Conservation (phyloP, 2,329 filamentous ascomycete species). For the Epichloe hybrida region DNA sequence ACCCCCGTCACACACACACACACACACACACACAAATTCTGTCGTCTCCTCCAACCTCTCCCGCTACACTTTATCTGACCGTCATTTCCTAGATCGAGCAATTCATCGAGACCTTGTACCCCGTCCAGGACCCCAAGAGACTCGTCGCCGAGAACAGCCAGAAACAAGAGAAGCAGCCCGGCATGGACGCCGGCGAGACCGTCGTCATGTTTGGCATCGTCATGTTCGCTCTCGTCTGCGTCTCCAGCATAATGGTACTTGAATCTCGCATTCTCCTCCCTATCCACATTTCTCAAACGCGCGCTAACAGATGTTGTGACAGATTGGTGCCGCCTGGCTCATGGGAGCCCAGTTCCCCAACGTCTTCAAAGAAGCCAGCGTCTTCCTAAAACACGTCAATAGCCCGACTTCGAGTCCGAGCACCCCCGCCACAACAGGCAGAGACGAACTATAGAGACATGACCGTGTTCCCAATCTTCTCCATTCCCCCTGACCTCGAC, state of each 20-base stretch:
- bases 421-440: conserved; percentile 14
- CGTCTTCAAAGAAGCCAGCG: conserved; percentile 15
- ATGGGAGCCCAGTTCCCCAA: conserved; percentile 71
- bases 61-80: neutral
- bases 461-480: neutral
- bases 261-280: neutral
- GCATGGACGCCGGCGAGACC: conserved; percentile 43
- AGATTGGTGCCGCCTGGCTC: conserved; percentile 68
- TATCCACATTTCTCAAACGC: neutral
- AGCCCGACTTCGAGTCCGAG: conserved; percentile 6
- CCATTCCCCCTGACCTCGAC: neutral
- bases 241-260: conserved; percentile 71
- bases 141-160: conserved; percentile 28
- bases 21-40: too few species aligned
- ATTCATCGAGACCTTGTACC: conserved; percentile 91
- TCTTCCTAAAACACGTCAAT: conserved; percentile 9
- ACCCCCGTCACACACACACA: too few species aligned
- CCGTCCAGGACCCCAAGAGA: conserved; percentile 59
- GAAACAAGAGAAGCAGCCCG: conserved; percentile 26
- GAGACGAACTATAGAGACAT: conserved; percentile 21
- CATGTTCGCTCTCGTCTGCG: conserved; percentile 51
- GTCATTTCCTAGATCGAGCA: conserved; percentile 59
- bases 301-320: conserved; percentile 1
- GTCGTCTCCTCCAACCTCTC: too few species aligned
- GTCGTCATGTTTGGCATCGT: conserved; percentile 55